Evolutionary conservation across 2,329 filamentous ascomycete species (phyloP).

Genomic region (Stagonosporopsis tanaceti): DNA sequence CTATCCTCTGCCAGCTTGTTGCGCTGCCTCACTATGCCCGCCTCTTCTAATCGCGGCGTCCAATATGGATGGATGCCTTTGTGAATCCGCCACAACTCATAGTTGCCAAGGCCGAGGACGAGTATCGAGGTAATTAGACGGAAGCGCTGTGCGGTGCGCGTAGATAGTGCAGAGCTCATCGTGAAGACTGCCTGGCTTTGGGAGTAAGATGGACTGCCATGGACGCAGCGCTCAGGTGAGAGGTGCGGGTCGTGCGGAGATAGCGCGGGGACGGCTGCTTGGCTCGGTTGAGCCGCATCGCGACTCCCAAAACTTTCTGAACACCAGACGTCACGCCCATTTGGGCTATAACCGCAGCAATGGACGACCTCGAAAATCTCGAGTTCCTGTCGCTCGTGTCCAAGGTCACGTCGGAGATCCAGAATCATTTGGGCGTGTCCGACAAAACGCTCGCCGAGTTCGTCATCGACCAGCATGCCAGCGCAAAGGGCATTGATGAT

Average conservation of each 20-base stretch:
- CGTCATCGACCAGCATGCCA: slow-evolving; percentile 86
- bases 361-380: slow-evolving; percentile 91
- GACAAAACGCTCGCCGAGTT: slow-evolving; percentile 98
- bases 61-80: slow-evolving; percentile 41
- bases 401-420: slow-evolving; percentile 90
- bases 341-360: slow-evolving; percentile 48
- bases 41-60: slow-evolving; percentile 31
- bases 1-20: slow-evolving; percentile 17
- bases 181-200: slow-evolving; percentile 1
- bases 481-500: slow-evolving; percentile 72
- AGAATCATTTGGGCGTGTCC: slow-evolving; percentile 89
- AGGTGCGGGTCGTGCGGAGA: slow-evolving; percentile 9
- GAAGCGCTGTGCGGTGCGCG: slow-evolving; percentile 13
- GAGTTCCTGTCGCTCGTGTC: slow-evolving; percentile 94
- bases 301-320: slow-evolving; percentile 12
- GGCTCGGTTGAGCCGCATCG: slow-evolving; percentile 8
- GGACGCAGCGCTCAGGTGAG: slow-evolving; percentile 7
- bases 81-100: slow-evolving; percentile 38
- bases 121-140: slow-evolving; percentile 24
- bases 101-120: slow-evolving; percentile 32
- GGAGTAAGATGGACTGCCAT: neutral
- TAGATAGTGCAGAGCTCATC: slow-evolving; percentile 24
- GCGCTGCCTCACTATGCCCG: slow-evolving; percentile 23
- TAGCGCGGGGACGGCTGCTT: slow-evolving; percentile 14
- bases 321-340: slow-evolving; percentile 4